Base-by-base conservation (phyloP, 441 rosid genomes). In the Euphorbia schlechtendalii region DNA sequence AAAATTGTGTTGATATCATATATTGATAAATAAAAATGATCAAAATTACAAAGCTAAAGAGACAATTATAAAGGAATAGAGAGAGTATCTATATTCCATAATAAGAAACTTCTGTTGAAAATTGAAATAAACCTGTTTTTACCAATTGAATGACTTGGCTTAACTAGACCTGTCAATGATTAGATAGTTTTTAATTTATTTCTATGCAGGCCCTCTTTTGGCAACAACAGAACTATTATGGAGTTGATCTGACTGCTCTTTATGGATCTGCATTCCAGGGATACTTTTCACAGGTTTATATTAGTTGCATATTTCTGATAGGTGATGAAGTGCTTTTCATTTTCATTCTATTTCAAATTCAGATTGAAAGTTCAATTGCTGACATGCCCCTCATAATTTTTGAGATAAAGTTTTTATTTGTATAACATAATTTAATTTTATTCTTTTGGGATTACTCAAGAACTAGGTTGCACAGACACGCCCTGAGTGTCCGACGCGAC, bases 191-290 rank as follows among this genome's bases (percentile, higher is more conserved):
- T 15, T 61, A 52, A 34, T 40, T 5, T 17, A 10, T 69, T 43
- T 38, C 1, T 17, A 55, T 61, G 71, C 80, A 92, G 98, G 96
- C 97, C 60, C 85, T 92, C 70, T 92, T 92, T 72, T 92, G 97
- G 98, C 98, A 92, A 78, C 97, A 92, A 65, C 92, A 81, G 45
- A 86, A 82, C 77, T 92, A 92, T 67, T 92, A 77, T 71, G 98
- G 96, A 68, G 96, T 92, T 72, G 82, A 92, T 80, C 80, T 92
- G 75, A 86, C 90, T 63, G 89, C 97, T 9, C 78, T 92, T 52
- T 74, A 86, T 69, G 88, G 76, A 61, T 83, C 88, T 68, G 98
- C 98, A 61, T 89, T 85, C 74, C 87, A 82, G 72, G 98, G 98
- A 68, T 89, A 92, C 69, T 90, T 90, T 74, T 84, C 98, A 73